Conservation (phyloP, 1,284 basidiomycete species). For the Phylloporus sp. region DNA sequence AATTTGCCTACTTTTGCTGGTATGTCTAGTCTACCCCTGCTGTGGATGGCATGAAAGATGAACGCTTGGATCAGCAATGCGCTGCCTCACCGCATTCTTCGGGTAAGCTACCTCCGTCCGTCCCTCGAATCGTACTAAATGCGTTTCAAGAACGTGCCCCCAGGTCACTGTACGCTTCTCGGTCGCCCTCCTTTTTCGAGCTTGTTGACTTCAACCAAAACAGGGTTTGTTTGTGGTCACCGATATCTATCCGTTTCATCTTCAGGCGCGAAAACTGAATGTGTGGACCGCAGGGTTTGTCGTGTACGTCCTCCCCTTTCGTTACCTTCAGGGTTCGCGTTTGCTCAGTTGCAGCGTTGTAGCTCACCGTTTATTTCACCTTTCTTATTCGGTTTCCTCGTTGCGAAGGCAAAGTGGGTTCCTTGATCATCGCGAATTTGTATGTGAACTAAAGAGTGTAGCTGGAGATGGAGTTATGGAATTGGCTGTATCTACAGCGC, state of each 20-base stretch:
- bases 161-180: constrained; percentile 62
- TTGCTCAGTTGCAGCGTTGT: constrained; percentile 1
- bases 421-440: neutral
- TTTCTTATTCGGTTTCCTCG: constrained; percentile 72
- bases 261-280: constrained; percentile 76
- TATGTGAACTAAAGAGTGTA: constrained; percentile 22
- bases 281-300: constrained; percentile 75
- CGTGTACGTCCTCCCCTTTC: constrained; percentile 49
- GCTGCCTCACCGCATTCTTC: constrained; percentile 73
- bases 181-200: neutral
- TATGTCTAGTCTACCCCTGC: constrained; percentile 16
- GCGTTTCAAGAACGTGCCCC: constrained; percentile 54
- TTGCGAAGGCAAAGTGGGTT: constrained; percentile 54
- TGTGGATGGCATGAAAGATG: neutral
- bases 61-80: constrained; percentile 52
- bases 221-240: constrained; percentile 69
- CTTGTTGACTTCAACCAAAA: neutral
- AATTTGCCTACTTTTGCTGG: constrained; percentile 52
- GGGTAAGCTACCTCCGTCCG: constrained; percentile 45
- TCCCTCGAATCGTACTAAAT: constrained; percentile 12
- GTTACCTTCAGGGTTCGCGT: neutral
- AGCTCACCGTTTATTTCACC: constrained; percentile 66
- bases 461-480: constrained; percentile 76
- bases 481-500: constrained; percentile 63
- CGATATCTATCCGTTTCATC: constrained; percentile 76